phyloP scores from a whole-genome alignment of 768 basidiomycete species.

The Calocera viscosa region DNA sequence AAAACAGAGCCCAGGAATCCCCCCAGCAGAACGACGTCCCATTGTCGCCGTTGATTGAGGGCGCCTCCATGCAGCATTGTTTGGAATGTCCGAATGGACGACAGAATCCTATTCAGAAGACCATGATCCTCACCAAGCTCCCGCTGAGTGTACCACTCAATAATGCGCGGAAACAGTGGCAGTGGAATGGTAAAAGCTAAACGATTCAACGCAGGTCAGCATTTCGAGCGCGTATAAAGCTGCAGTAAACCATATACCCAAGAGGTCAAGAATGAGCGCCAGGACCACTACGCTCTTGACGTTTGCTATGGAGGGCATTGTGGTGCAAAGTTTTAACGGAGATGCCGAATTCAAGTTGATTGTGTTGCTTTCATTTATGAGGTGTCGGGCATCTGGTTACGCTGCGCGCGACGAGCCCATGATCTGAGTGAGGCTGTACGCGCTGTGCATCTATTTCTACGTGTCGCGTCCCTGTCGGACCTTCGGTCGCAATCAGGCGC shows the following conservation, averaged over 20 bases:
- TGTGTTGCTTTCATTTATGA: background rate
- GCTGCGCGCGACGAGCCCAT: background rate
- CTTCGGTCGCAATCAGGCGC: no score
- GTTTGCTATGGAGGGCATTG: slow-evolving; percentile 23
- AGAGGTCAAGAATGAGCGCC: slow-evolving; percentile 79
- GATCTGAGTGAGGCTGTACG: slow-evolving; percentile 4
- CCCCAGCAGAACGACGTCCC: slow-evolving; percentile 92
- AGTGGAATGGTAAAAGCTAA: slow-evolving; percentile 86
- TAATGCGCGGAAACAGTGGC: slow-evolving; percentile 95
- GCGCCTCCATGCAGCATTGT: slow-evolving; percentile 33
- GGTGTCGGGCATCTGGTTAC: background rate
- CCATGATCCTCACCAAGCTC: slow-evolving; percentile 59
- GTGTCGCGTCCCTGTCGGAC: no score
- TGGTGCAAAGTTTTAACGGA: background rate
- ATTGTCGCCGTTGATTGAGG: slow-evolving; percentile 37
- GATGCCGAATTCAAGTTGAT: background rate
- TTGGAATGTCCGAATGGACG: slow-evolving; percentile 52
- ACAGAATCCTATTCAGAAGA: slow-evolving; percentile 59
- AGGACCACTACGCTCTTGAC: slow-evolving; percentile 78
- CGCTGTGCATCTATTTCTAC: background rate
- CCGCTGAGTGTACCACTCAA: slow-evolving; percentile 81
- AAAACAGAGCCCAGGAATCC: slow-evolving; percentile 90
- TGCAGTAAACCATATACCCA: slow-evolving; percentile 35
- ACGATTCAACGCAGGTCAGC: slow-evolving; percentile 11
- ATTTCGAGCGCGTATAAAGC: background rate